phyloP scores from a whole-genome alignment of 352 stramenopile genomes.

The Globisporangium spinosum region DNA sequence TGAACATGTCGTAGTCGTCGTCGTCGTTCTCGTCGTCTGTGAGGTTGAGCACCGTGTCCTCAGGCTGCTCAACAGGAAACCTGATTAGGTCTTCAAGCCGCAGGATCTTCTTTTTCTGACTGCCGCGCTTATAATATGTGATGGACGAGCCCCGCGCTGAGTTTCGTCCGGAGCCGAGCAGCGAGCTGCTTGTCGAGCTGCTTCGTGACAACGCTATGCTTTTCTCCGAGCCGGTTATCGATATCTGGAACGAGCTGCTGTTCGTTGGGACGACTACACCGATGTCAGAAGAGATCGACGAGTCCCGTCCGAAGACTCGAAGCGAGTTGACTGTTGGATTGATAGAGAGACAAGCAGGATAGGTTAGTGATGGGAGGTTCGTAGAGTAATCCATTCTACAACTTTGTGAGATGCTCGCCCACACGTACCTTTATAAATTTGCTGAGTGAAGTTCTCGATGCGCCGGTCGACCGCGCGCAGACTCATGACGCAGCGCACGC shows the following conservation, averaged over 20 bases:
- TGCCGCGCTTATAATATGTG: slow-evolving; percentile 22
- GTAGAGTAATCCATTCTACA: background rate
- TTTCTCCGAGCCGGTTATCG: slow-evolving; percentile 9
- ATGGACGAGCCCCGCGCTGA: slow-evolving; percentile 16
- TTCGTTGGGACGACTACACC: slow-evolving; percentile 2
- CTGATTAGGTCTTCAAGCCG: slow-evolving; percentile 21
- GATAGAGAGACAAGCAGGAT: background rate
- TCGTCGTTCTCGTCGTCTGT: slow-evolving; percentile 15
- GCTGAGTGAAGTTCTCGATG: slow-evolving; percentile 26
- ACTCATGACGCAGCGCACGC: slow-evolving; percentile 47
- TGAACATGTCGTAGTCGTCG: slow-evolving; percentile 10
- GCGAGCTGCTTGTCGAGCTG: slow-evolving; percentile 1
- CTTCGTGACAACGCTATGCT: slow-evolving; percentile 10
- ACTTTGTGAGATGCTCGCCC: background rate
- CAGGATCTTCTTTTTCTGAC: slow-evolving; percentile 19
- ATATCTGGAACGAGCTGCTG: slow-evolving; percentile 9
- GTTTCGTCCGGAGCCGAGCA: background rate
- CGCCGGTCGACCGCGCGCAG: slow-evolving; percentile 39
- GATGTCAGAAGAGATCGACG: slow-evolving; percentile 22
- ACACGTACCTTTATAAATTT: slow-evolving; percentile 29
- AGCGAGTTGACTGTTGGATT: slow-evolving; percentile 17
- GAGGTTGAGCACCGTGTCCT: background rate
- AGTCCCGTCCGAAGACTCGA: slow-evolving; percentile 17
- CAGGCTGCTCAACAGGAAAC: slow-evolving; percentile 14
- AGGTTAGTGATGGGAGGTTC: background rate